A percentile compares a stretch with the other conserved stretches of the same genome.
These are phyloP conservation scores for Tylopilus subfusipes DNA, from an alignment of 768 basidiomycete genomes.

Conservation along the genomic window DNA sequence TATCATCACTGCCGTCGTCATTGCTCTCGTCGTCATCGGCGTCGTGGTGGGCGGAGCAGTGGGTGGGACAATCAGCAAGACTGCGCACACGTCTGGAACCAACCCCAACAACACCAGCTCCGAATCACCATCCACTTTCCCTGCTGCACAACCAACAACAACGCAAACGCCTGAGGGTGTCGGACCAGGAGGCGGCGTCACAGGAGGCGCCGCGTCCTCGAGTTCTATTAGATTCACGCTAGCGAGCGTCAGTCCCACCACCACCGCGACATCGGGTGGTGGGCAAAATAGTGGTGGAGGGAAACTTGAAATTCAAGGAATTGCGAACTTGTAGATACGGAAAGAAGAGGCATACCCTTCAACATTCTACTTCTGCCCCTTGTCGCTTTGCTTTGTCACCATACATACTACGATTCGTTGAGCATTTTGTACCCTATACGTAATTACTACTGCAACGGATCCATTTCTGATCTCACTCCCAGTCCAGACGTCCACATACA, in stretches of 20 bases:
- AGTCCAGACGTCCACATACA: neutral
- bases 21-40: conserved; percentile 42
- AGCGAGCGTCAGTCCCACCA: too few species aligned
- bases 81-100: neutral
- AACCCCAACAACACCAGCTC: accelerated
- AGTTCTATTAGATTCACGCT: too few species aligned
- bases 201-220: too few species aligned
- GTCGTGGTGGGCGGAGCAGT: conserved; percentile 59
- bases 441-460: too few species aligned
- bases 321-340: neutral
- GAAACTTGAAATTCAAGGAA: too few species aligned
- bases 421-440: neutral
- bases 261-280: neutral
- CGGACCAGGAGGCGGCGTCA: too few species aligned
- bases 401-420: too few species aligned
- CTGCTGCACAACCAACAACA: neutral
- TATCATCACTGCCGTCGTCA: conserved; percentile 36
- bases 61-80: conserved; percentile 36
- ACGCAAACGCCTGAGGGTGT: neutral
- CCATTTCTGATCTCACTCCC: too few species aligned
- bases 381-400: too few species aligned
- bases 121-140: neutral
- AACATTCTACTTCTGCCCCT: neutral
- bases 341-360: too few species aligned
- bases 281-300: neutral